Evolutionary conservation across 305 asterid genomes (phyloP).

Genomic region (Fraxinus ornus): DNA sequence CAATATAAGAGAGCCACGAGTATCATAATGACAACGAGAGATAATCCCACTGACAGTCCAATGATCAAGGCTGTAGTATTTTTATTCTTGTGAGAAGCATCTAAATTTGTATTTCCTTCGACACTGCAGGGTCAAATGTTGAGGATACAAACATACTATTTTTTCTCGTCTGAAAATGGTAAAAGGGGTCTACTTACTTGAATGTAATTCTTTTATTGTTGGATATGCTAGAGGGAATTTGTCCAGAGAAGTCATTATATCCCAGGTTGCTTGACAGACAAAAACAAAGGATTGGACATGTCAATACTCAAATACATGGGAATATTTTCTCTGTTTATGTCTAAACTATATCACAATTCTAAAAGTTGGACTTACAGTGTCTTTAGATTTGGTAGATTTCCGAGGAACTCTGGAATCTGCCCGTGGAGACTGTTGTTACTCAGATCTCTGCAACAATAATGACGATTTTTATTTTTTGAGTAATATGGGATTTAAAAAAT

Average conservation of each 20-base stretch:
- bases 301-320: neutral
- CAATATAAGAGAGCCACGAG: neutral
- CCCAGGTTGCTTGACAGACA: conserved; percentile 29
- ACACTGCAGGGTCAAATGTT: conserved; percentile 11
- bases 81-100: conserved; percentile 7
- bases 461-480: neutral
- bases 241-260: conserved; percentile 30
- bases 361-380: conserved; percentile 24
- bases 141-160: neutral
- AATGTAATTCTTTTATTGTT: conserved; percentile 23
- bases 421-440: conserved; percentile 28
- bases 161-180: neutral
- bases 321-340: neutral
- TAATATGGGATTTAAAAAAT: neutral
- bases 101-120: conserved; percentile 18
- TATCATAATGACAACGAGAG: neutral
- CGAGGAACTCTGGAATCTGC: conserved; percentile 39
- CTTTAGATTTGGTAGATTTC: conserved; percentile 33
- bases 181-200: conserved; percentile 22
- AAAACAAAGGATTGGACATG: neutral
- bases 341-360: neutral
- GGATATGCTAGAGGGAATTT: conserved; percentile 30
- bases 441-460: conserved; percentile 24
- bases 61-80: conserved; percentile 16
- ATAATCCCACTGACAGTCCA: conserved; percentile 28